A percentile compares a stretch with the other conserved stretches of the same genome.
These are phyloP conservation scores for Neurospora africana DNA, from an alignment of 495 filamentous ascomycete genomes.

Conservation along the genomic window DNA sequence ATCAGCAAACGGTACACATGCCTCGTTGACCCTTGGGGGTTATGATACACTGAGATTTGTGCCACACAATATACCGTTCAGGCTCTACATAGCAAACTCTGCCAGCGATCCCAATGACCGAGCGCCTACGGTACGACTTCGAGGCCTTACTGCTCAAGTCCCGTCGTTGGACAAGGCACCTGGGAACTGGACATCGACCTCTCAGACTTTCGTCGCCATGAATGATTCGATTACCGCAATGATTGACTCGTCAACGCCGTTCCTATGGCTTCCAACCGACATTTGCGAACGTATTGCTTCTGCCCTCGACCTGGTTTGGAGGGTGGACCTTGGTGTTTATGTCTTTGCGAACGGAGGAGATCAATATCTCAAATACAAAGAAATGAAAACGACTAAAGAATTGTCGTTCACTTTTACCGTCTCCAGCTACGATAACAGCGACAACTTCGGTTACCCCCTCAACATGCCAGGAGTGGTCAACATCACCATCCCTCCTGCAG, in stretches of 20 bases:
- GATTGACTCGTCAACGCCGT: slow-evolving; percentile 59
- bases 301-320: slow-evolving; percentile 48
- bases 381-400: slow-evolving; percentile 19
- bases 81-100: slow-evolving; percentile 19
- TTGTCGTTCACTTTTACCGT: slow-evolving; percentile 52
- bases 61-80: slow-evolving; percentile 43
- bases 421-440: slow-evolving; percentile 36
- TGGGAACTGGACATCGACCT: slow-evolving; percentile 29
- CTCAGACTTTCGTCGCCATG: slow-evolving; percentile 28
- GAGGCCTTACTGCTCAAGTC: slow-evolving; percentile 43
- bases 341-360: slow-evolving; percentile 25
- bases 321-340: slow-evolving; percentile 36
- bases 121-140: slow-evolving; percentile 43
- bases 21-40: slow-evolving; percentile 52
- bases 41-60: slow-evolving; percentile 51
- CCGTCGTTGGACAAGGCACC: slow-evolving; percentile 26
- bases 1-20: slow-evolving; percentile 31
- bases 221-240: slow-evolving; percentile 39
- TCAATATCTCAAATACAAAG: slow-evolving; percentile 21
- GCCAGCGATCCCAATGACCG: slow-evolving; percentile 23
- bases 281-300: slow-evolving; percentile 54
- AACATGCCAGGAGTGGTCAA: slow-evolving; percentile 41
- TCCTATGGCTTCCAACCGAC: slow-evolving; percentile 52
- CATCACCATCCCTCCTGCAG: slow-evolving; percentile 51
- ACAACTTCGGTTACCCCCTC: slow-evolving; percentile 32